Base-by-base conservation (phyloP, 2,329 filamentous ascomycete species). In the Penicillium sp. region DNA sequence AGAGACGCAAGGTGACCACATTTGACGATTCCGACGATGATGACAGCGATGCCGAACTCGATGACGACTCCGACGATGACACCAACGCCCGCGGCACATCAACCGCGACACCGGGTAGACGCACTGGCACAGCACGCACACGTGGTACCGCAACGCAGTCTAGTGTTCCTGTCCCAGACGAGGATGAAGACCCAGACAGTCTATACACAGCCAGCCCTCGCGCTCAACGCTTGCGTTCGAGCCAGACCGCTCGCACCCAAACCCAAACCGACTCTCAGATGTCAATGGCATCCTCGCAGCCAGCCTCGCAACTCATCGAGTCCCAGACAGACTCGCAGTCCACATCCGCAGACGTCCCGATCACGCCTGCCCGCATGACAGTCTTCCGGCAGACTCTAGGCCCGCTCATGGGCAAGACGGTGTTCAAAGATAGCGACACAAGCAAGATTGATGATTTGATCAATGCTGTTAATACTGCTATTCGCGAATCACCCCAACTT, bases 371-470 rank as follows among this genome's bases (percentile, higher is more conserved):
- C 35, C 80, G 93, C 35, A 72, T 95, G 24, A 74, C 79, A 6
- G 72, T 81, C 1, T 98, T 98, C 82, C 83, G 88, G 48, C 80
- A 81, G 10, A 81, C 86, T 2, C 76, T 98, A 3, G 93, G 93
- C 22, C 85, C 88, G 60, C 76, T 98, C 47, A 84, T 95, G 62
- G 84, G 85, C 61, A 85, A 85, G 0, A 77, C 81, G 12, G 69
- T 98, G n/a, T 98, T 98, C 65, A 81, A 84, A 29, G 87, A 94
- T 53, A 60, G 61, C 4, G 93, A 97, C 62, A 82, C 84, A 17
- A 88, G 89, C 13, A 78, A 84, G 53, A 78, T 96, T 2, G 80
- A 83, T 54, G 80, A 80, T 24, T 77, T 98, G 29, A 77, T 96
- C 17, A 77, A 77, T 3, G 87, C 87, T 8, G 86, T 98, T 44